Evolutionary conservation across 2,329 filamentous ascomycete genomes (phyloP).

Genomic region (Clathrospora elynae): DNA sequence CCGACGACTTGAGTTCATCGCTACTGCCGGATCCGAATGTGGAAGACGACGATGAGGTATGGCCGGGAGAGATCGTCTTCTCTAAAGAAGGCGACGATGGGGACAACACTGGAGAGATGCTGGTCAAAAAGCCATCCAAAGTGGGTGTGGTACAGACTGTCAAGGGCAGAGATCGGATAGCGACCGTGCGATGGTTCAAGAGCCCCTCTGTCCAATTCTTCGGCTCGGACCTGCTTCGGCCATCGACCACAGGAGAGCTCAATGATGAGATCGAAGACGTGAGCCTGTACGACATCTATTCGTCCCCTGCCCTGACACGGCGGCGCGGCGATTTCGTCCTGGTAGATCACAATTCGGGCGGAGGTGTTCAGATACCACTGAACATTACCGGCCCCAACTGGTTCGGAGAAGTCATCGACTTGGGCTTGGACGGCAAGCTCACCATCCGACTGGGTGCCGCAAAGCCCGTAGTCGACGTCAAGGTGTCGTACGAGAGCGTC

Average conservation of each 20-base stretch:
- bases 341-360: constrained; percentile 45
- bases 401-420: constrained; percentile 63
- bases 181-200: constrained; percentile 61
- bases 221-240: constrained; percentile 48
- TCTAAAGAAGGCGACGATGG: constrained; percentile 49
- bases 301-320: constrained; percentile 56
- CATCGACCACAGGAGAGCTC: constrained; percentile 52
- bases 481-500: constrained; percentile 55
- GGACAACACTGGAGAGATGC: constrained; percentile 22
- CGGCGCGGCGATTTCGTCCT: constrained; percentile 60
- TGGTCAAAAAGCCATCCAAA: constrained; percentile 52
- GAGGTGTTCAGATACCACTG: constrained; percentile 15
- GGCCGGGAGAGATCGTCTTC: constrained; percentile 62
- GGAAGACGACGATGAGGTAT: constrained; percentile 61
- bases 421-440: constrained; percentile 59
- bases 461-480: constrained; percentile 56
- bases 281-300: constrained; percentile 63
- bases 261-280: constrained; percentile 55
- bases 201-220: constrained; percentile 41
- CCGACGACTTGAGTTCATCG: constrained; percentile 52
- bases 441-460: constrained; percentile 60
- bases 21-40: constrained; percentile 58
- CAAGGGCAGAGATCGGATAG: constrained; percentile 61
- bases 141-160: constrained; percentile 64
- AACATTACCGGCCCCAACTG: constrained; percentile 50